Conservation (phyloP, 108 stramenopile genomes). For the Seminavis robusta region DNA sequence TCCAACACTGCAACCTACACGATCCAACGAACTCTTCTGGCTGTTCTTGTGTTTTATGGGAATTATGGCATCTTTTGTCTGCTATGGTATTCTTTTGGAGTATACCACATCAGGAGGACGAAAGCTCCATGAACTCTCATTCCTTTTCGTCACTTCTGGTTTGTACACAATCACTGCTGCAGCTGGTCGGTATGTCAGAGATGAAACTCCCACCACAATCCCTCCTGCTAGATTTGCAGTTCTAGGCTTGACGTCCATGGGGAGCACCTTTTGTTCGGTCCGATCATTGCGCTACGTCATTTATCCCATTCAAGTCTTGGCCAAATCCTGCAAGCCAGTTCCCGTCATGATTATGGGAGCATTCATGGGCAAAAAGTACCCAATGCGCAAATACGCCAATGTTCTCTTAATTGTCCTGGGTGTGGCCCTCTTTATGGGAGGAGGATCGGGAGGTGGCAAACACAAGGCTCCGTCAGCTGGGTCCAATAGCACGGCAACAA, state of each 20-base stretch:
- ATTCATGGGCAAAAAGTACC: constrained; percentile 93
- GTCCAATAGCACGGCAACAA: constrained; percentile 15
- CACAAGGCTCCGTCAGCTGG: too few relatives aligned
- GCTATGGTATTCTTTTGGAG: constrained; percentile 92
- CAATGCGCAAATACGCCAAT: constrained; percentile 90
- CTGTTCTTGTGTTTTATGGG: constrained; percentile 86
- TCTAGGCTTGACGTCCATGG: constrained; percentile 93
- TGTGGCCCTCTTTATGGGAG: constrained; percentile 97
- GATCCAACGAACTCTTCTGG: constrained; percentile 65
- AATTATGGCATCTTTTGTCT: constrained; percentile 87
- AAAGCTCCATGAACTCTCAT: constrained; percentile 90
- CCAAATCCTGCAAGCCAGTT: constrained; percentile 98
- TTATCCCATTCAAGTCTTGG: constrained; percentile 97
- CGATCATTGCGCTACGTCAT: constrained; percentile 91
- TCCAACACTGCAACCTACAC: constrained; percentile 9
- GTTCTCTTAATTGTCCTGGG: constrained; percentile 90
- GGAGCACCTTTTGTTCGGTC: constrained; percentile 93
- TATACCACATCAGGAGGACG: constrained; percentile 92
- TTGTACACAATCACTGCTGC: constrained; percentile 90
- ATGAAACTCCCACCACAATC: constrained; percentile 91
- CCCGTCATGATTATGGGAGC: constrained; percentile 98
- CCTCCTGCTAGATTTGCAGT: constrained; percentile 89
- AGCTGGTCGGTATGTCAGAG: constrained; percentile 80
- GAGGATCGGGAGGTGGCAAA: constrained; percentile 38
- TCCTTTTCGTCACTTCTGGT: constrained; percentile 92